phyloP scores from a whole-genome alignment of 305 asterid genomes.

The Fraxinus baroniana region DNA sequence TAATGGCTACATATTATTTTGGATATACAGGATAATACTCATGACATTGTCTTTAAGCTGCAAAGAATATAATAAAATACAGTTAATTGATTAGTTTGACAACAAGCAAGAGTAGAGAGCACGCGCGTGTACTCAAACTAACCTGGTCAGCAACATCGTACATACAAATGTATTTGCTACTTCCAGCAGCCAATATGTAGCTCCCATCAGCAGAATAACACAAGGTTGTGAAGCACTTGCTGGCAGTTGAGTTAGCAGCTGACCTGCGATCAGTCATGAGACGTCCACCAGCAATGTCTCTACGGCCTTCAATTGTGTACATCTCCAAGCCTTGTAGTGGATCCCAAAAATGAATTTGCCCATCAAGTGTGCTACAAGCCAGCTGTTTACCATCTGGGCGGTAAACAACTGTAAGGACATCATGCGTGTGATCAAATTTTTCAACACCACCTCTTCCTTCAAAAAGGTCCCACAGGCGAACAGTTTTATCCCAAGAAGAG shows the following conservation, averaged over 20 bases:
- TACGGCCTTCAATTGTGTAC: constrained; percentile 95
- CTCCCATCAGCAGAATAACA: constrained; percentile 97
- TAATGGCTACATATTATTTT: background rate
- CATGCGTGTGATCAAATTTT: constrained; percentile 84
- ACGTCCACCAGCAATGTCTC: constrained; percentile 99
- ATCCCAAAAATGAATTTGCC: constrained; percentile 97
- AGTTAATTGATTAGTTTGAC: background rate
- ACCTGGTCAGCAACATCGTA: constrained; percentile 98
- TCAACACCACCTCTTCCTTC: constrained; percentile 93
- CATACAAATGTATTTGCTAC: constrained; percentile 92
- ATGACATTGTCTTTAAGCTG: background rate
- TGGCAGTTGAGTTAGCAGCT: constrained; percentile 85
- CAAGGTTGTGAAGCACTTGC: constrained; percentile 90
- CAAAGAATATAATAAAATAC: background rate
- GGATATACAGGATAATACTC: background rate
- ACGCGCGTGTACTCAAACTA: constrained; percentile 24
- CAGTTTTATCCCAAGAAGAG: constrained; percentile 97
- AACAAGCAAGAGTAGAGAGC: background rate
- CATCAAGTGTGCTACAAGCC: constrained; percentile 94
- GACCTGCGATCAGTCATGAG: constrained; percentile 96
- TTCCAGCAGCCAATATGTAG: constrained; percentile 96
- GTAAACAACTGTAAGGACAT: constrained; percentile 79
- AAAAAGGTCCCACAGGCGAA: constrained; percentile 93
- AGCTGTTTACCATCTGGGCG: constrained; percentile 97
- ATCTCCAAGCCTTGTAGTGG: constrained; percentile 75